phyloP scores from a whole-genome alignment of 2,329 filamentous ascomycete species.

The Aschersonia sp. region DNA sequence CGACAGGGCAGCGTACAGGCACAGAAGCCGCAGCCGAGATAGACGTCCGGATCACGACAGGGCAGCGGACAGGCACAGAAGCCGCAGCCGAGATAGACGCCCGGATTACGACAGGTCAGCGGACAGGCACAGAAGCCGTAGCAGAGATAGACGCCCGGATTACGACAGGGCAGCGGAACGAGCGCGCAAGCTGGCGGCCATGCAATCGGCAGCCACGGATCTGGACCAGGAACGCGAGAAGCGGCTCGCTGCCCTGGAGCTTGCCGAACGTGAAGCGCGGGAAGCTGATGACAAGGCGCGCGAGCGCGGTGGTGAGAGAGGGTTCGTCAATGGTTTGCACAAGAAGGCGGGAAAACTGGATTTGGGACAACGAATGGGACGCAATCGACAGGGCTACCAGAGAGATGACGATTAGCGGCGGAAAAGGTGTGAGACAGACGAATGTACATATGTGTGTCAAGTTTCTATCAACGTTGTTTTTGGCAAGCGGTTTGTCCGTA shows the following conservation, averaged over 20 bases:
- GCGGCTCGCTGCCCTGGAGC: slow-evolving; percentile 51
- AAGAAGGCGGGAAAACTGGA: slow-evolving; percentile 39
- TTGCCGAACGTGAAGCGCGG: slow-evolving; percentile 46
- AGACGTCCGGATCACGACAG: slow-evolving; percentile 14
- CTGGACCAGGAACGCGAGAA: slow-evolving; percentile 57
- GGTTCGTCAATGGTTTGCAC: slow-evolving; percentile 51
- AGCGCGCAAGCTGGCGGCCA: slow-evolving; percentile 55
- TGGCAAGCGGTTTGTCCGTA: too few species aligned
- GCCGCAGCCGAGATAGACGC: neutral
- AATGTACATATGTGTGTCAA: neutral
- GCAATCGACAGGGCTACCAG: slow-evolving; percentile 29
- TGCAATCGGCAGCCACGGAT: slow-evolving; percentile 57
- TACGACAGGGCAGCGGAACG: slow-evolving; percentile 36
- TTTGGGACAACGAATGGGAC: slow-evolving; percentile 36
- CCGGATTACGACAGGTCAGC: slow-evolving; percentile 8
- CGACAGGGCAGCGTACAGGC: neutral
- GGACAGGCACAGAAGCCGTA: slow-evolving; percentile 5
- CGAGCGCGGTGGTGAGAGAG: slow-evolving; percentile 46
- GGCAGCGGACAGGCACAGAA: neutral
- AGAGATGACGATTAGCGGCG: slow-evolving; percentile 26
- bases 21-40: neutral
- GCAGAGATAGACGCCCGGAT: slow-evolving; percentile 4
- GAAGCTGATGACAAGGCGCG: slow-evolving; percentile 54
- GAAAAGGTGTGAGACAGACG: neutral
- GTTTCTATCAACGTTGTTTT: too few species aligned